These are phyloP conservation scores for Venturia effusa DNA, from an alignment of 2,329 filamentous ascomycete species.

Conservation along the genomic window DNA sequence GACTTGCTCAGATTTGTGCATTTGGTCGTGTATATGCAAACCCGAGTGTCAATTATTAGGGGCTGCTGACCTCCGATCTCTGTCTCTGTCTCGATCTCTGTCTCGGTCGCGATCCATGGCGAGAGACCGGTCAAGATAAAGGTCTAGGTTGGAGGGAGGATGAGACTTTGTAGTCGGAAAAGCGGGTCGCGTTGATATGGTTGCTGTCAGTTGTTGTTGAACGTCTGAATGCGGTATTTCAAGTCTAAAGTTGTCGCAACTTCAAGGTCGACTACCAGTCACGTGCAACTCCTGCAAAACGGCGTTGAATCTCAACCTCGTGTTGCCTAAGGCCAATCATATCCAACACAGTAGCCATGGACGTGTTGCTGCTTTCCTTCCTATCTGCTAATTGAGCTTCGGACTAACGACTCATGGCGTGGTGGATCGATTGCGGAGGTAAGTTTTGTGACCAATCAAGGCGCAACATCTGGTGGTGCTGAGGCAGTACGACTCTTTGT, in stretches of 20 bases:
- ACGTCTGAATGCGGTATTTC: background rate
- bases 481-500: background rate
- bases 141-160: background rate
- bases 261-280: background rate
- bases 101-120: conserved; percentile 22
- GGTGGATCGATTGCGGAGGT: background rate
- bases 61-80: conserved; percentile 11
- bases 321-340: background rate
- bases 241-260: background rate
- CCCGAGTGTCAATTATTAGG: background rate
- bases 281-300: background rate
- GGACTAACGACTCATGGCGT: background rate
- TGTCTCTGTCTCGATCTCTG: conserved; percentile 11
- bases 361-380: background rate
- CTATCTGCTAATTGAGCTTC: background rate
- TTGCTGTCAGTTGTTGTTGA: background rate
- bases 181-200: background rate
- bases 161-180: background rate
- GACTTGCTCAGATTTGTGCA: background rate
- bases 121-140: background rate
- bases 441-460: background rate
- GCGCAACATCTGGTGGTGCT: background rate
- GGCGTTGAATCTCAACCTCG: background rate
- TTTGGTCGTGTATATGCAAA: background rate
- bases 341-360: background rate